Evolutionary conservation across 2,329 filamentous ascomycete species (phyloP), one percentile per base, ranked within the genome.

Genomic region (Diaporthe citri): DNA sequence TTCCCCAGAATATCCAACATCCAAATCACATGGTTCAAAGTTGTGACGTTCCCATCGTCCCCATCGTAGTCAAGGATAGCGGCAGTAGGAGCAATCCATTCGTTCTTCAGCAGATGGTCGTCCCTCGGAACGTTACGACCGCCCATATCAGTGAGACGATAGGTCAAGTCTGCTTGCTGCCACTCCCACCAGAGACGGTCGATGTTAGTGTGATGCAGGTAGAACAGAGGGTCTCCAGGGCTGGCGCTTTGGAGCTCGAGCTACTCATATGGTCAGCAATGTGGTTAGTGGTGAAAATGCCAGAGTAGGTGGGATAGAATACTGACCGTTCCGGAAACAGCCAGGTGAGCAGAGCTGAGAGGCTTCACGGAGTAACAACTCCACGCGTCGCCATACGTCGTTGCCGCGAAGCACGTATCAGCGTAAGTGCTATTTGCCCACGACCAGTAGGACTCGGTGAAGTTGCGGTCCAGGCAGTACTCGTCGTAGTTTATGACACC

Each of bases 211-310:
- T 82, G 81, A 59, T 82, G 81, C 3, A 82, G 75, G 56, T 79
- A 82, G 72, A 82, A 82, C 12, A 82, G 31, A 0, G 81, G 81
- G 69, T 82, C 81, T 87, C 88, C 28, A 1, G 80, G 78, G 71
- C 70, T 73, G 60, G 70, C 73, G 25, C 73, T 77, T 25, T 75
- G 66, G 22, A 79, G 77, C 22, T 62, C 41, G 74, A 79, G 77
- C 74, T 76, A 46, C 2, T 34, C 25, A 20, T 25, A 48, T 36
- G 1, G 59, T 75, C 10, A 72, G 52, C 5, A 36, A 15, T 31
- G n/a, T n/a, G 34, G 13, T 10, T 6, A n/a, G 13, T 5, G 17
- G 8, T 17, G n/a, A 4, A 1, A 31, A 1, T 28, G 12, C n/a
- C 22, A 69, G 34, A 3, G 4, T 48, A 1, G 22, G 28, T 8